Evolutionary conservation across 495 filamentous ascomycete species (phyloP), one percentile per base, ranked within the genome.

Genomic region (Trichoderma parareesei): DNA sequence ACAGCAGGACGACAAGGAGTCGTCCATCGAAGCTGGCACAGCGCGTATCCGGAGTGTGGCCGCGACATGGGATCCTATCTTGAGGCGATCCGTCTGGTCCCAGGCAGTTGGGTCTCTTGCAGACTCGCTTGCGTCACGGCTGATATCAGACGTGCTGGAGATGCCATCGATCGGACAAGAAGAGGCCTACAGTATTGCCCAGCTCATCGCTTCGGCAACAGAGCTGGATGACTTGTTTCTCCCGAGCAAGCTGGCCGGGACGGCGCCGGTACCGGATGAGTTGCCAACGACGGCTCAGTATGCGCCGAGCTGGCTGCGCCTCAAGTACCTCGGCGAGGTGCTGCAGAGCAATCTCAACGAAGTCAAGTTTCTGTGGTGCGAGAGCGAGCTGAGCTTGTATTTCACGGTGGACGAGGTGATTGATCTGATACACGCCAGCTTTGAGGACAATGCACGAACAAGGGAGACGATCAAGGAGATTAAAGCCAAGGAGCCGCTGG

Each of bases 261-360:
- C 53, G 20, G 33, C 62, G 37, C 70, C 71, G 27, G 65, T 71
- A 43, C 68, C 72, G 62, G 69, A 75, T 44, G 78, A 71, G 42
- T 67, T 90, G 4, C 87, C 88, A 10, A 78, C 90, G 44, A 92
- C 91, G 33, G 84, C 87, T 11, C 81, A 96, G 40, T 97, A 96
- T 70, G 88, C 90, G 38, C 77, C 82, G 0, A 86, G 83, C 67
- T 99, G 94, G 95, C 79, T 96, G 64, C 88, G 90, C 64, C 91
- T 99, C 70, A 89, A 94, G 70, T 97, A 91, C 70, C 76, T 99
- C 20, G 81, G 86, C 62, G 90, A 96, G 71, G 90, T 99, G 61
- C 75, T 99, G 61, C 92, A 98, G 74, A 92, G 90, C 69, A 91
- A 89, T 63, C 78, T 98, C 53, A 88, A 85, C 62, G 93, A 99